A percentile compares a stretch with the other conserved stretches of the same genome.
These are phyloP conservation scores for Blastocystis sp. DNA, from an alignment of 352 stramenopile species.

Conservation along the genomic window DNA sequence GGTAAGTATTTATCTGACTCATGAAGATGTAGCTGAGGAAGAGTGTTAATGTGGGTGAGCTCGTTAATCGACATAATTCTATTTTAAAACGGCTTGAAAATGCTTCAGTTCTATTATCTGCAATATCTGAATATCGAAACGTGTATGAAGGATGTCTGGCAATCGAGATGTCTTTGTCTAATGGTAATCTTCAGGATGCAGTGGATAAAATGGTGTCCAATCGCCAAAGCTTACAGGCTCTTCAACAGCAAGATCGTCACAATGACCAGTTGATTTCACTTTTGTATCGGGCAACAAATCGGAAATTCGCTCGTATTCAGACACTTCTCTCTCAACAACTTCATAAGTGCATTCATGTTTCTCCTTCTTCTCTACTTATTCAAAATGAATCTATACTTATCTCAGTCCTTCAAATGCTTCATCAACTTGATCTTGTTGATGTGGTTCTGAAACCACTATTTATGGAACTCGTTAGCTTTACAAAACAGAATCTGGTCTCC, in stretches of 20 bases:
- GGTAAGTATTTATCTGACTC: too few species aligned
- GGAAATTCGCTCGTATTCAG: neutral
- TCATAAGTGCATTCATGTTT: neutral
- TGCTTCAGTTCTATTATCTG: neutral
- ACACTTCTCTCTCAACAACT: slow-evolving; percentile 16
- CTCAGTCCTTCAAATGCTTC: neutral
- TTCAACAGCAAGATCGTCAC: neutral
- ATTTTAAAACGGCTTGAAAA: neutral
- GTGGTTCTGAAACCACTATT: neutral
- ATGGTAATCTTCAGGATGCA: neutral
- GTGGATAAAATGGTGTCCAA: neutral
- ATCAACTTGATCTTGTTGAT: neutral
- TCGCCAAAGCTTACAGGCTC: neutral
- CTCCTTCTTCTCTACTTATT: neutral
- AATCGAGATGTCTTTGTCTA: neutral
- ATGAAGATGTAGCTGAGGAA: slow-evolving; percentile 27
- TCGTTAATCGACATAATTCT: neutral
- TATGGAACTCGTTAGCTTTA: neutral
- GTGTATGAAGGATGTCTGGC: slow-evolving; percentile 20
- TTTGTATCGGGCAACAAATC: neutral
- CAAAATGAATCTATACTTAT: neutral
- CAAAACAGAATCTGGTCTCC: neutral
- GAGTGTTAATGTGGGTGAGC: neutral
- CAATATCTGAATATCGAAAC: neutral
- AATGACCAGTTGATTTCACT: neutral